Evolutionary conservation across 805 yeast species (phyloP), one percentile per base, ranked within the genome.

Genomic region (Wickerhamiella bombiphila): DNA sequence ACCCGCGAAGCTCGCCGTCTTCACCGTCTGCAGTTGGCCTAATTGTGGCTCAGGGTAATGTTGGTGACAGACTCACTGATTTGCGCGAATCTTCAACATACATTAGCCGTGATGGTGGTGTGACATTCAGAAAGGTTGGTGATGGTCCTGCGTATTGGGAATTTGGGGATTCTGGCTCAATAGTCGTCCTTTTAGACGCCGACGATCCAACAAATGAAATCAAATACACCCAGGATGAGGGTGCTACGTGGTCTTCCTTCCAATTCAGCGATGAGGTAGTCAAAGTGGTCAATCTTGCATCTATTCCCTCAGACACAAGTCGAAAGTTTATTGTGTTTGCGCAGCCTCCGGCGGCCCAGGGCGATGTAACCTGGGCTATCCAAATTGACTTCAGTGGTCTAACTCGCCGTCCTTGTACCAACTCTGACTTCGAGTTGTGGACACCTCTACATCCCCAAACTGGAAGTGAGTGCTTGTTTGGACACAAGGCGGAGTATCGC

Each of bases 101-200:
- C 52, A 58, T 91, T 43, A 74, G 94, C 3, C 64, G 69, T n/a
- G 97, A 91, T 59, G 98, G 91, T 2, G 98, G 98, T 41, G 60
- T 74, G 13, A 69, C 85, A 3, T 91, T 97, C 97, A 70, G 58
- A 36, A 93, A 82, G 57, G 63, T 88, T 21, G 66, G 60, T 42
- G 72, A 77, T 42, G 91, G 93, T 3, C 68, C 73, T 1, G 70
- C 72, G 48, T 78, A 79, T 71, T 91, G 97, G 97, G 97, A 86
- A 58, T 91, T 66, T 56, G 97, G 97, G 44, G 98, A 91, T 57
- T 80, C 82, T 46, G 98, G 98, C 14, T 76, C 94, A 1, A 69
- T 91, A 25, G 58, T 91, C 35, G 82, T 82, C 1, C 55, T 86
- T 35, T 88, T 79, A 2, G 66, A 74, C 29, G 72, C 69, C 4